Evolutionary conservation across 352 stramenopile species (phyloP), one percentile per base, ranked within the genome.

Genomic region (Globisporangium spinosum): DNA sequence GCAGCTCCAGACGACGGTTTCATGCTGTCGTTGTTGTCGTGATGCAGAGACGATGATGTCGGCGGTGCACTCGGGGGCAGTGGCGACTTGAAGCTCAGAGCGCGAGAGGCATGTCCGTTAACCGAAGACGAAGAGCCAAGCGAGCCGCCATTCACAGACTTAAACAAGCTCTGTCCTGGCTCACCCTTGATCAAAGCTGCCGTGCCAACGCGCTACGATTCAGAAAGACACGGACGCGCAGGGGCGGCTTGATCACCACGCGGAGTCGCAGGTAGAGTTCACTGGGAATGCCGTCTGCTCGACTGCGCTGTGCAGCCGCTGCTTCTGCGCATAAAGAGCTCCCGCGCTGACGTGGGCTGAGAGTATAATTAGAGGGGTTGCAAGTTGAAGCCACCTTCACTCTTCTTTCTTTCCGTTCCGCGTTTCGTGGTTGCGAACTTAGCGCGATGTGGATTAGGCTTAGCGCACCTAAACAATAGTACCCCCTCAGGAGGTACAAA

Each of bases 1-100:
- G 32, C 0, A 6, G 25, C 22, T 6, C 7, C 40, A 25, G n/a
- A 20, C 2, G n/a, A 20, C 0, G 35, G 17, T 22, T 59, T 47
- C 60, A 66, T 58, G 3, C 3, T 12, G 20, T 7, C 12, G 27
- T 40, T 40, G 22, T 34, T 57, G n/a, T 58, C 17, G 13, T 38
- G 25, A 8, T 67, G 47, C 0, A 27, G 5, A 20, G 32, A 34
- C 10, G 32, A 62, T 35, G 57, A 2, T n/a, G 32, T 29, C 27
- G 56, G 20, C 10, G 27, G 38, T 35, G 57, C 43, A 9, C 6
- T 22, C 3, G 43, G 13, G 47, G 15, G 27, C 22, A 53, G 55
- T 20, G 38, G 17, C 55, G 20, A 15, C 55, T 45, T 58, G 20
- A 45, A 66, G 29, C 29, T 62, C 32, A 62, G 54, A 51, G 51